Base-by-base conservation (phyloP, 192 early-diverging fungal species). In the Mortierella claussenii region DNA sequence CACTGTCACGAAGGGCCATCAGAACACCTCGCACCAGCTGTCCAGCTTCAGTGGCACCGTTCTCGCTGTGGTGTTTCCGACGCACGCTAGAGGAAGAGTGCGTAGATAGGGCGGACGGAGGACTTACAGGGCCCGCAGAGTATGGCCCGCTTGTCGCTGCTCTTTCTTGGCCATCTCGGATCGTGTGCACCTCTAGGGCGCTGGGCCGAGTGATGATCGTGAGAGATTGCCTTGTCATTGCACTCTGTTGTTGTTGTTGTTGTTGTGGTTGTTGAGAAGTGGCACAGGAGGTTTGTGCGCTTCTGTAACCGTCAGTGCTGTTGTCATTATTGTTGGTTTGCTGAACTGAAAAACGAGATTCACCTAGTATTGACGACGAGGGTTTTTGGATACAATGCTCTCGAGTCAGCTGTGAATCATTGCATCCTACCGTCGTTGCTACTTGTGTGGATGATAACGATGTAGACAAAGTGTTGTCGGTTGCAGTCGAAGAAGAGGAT, bases 1-100 rank as follows among this genome's bases (percentile, higher is more conserved):
- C 70, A 31, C 43, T 27, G 28, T 75, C 73, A 54, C 73, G 51
- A n/a, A 76, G 53, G 12, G 53, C 59, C n/a, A 61, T 61, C 31
- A 76, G 47, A 33, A 67, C 44, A 3, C 59, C 73, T 3, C 28
- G 54, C 12, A 67, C 64, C 27, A 66, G 56, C 4, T 32, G 28
- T 30, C 30, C 26, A 12, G 18, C 30, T 53, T 30, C 30, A 18
- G 6, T 32, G 50, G 37, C 13, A 52, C 62, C 53, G 9, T 44
- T 66, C 2, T 76, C 73, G 26, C 73, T 76, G 2, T 24, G 51
- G 51, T 67, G 65, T 51, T 55, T 66, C 18, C 58, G 57, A 40
- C 56, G 73, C 0, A 20, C 11, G 23, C 28, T 50, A 30, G 52
- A 31, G n/a, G n/a, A n/a, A n/a, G n/a, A n/a, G n/a, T n/a, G n/a